Evolutionary conservation across 345 rosid genomes (phyloP).

Genomic region (Balakata baccata): DNA sequence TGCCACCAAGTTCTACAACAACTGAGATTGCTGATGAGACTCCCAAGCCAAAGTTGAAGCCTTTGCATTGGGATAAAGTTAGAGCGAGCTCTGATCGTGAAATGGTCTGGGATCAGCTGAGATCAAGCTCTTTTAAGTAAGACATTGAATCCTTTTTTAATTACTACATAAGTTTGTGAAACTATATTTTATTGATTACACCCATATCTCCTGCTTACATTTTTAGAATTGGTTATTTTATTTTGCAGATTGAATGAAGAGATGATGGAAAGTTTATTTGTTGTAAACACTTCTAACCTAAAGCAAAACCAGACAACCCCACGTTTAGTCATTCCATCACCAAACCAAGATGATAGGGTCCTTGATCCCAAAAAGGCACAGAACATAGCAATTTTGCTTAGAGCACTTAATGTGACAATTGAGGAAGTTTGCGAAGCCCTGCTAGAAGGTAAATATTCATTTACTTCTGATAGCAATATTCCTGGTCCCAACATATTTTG

Average conservation of each 20-base stretch:
- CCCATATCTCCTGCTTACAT: slow-evolving; percentile 7
- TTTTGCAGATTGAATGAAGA: slow-evolving; percentile 81
- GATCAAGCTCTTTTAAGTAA: slow-evolving; percentile 79
- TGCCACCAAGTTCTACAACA: slow-evolving; percentile 36
- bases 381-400: slow-evolving; percentile 84
- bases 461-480: not conserved
- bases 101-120: slow-evolving; percentile 89
- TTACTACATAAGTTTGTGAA: not conserved
- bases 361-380: slow-evolving; percentile 96
- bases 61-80: slow-evolving; percentile 93
- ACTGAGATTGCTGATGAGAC: slow-evolving; percentile 38
- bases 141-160: slow-evolving; percentile 15
- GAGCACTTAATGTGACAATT: slow-evolving; percentile 83
- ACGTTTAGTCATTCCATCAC: slow-evolving; percentile 45
- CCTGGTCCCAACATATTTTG: not conserved
- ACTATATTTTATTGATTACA: not conserved
- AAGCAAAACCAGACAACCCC: slow-evolving; percentile 60
- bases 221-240: slow-evolving; percentile 9
- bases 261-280: slow-evolving; percentile 78
- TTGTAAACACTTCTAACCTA: slow-evolving; percentile 55
- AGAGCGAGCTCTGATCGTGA: slow-evolving; percentile 98
- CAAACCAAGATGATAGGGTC: slow-evolving; percentile 71
- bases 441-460: slow-evolving; percentile 64
- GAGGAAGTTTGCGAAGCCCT: slow-evolving; percentile 99
- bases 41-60: slow-evolving; percentile 74